Evolutionary conservation across 2,329 filamentous ascomycete genomes (phyloP).

Genomic region (Clonostachys solani): DNA sequence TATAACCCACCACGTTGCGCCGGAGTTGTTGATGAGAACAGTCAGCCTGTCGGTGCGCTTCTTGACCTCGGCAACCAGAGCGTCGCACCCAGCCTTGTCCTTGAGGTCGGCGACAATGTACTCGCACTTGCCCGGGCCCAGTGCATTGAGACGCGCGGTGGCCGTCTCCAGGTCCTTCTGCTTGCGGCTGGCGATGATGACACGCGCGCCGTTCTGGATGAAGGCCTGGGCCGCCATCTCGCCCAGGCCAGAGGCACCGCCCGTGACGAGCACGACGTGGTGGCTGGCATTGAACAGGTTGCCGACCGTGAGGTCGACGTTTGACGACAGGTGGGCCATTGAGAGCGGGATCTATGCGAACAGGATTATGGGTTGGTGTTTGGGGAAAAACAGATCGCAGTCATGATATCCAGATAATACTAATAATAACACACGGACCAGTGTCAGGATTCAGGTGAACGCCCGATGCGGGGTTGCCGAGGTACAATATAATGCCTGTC

Average conservation of each 20-base stretch:
- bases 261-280: constrained; percentile 39
- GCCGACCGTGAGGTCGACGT: constrained; percentile 4
- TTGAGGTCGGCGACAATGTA: constrained; percentile 59
- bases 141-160: constrained; percentile 52
- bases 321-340: too few species aligned
- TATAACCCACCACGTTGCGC: constrained; percentile 65
- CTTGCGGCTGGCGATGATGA: constrained; percentile 66
- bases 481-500: too few species aligned
- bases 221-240: constrained; percentile 67
- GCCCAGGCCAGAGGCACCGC: constrained; percentile 60
- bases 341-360: too few species aligned
- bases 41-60: constrained; percentile 43
- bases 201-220: constrained; percentile 61
- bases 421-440: too few species aligned
- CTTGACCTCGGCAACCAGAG: constrained; percentile 51
- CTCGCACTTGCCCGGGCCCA: constrained; percentile 49
- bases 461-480: too few species aligned
- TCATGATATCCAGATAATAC: too few species aligned
- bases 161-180: constrained; percentile 58
- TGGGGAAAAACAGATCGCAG: too few species aligned
- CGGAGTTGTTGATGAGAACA: constrained; percentile 65
- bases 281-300: constrained; percentile 35
- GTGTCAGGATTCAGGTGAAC: too few species aligned
- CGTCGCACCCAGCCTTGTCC: constrained; percentile 53
- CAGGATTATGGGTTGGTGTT: too few species aligned